Evolutionary conservation across 306 rosid species (phyloP).

Genomic region (Sicyos edulis): DNA sequence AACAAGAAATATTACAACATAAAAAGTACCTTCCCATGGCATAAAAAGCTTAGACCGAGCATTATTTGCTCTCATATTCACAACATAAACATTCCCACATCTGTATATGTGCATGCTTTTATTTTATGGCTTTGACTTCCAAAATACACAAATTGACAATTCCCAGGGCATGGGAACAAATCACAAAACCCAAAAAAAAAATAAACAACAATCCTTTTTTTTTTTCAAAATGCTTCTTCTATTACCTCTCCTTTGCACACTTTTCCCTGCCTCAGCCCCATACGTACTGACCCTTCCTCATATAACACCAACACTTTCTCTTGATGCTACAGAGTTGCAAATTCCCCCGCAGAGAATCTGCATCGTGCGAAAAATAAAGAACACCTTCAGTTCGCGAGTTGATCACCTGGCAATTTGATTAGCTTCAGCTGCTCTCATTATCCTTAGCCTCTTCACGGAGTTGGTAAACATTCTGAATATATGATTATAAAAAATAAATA

Average conservation of each 20-base stretch:
- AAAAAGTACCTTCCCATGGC: background rate
- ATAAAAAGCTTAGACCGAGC: background rate
- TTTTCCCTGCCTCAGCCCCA: background rate
- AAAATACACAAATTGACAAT: constrained; percentile 19
- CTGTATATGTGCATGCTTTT: constrained; percentile 26
- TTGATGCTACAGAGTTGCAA: constrained; percentile 65
- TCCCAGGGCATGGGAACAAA: constrained; percentile 24
- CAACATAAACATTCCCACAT: constrained; percentile 36
- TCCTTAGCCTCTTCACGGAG: constrained; percentile 81
- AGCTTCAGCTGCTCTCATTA: constrained; percentile 77
- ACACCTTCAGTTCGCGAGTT: constrained; percentile 10
- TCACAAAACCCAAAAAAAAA: constrained; percentile 26
- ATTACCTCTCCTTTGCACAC: constrained; percentile 16
- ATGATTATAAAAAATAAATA: too few relatives aligned
- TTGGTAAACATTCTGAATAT: constrained; percentile 66
- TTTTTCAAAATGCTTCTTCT: background rate
- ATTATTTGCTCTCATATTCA: constrained; percentile 34
- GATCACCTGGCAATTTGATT: constrained; percentile 64
- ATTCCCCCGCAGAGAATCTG: constrained; percentile 24
- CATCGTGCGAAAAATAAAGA: background rate
- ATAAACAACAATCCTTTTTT: constrained; percentile 11
- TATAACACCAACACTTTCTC: constrained; percentile 50
- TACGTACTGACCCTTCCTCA: constrained; percentile 43
- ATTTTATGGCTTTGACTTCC: constrained; percentile 28
- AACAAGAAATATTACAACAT: constrained; percentile 15